A percentile compares a stretch with the other conserved stretches of the same genome.
These are phyloP conservation scores for Suillus hirtellus DNA, from an alignment of 768 basidiomycete species.

Conservation along the genomic window DNA sequence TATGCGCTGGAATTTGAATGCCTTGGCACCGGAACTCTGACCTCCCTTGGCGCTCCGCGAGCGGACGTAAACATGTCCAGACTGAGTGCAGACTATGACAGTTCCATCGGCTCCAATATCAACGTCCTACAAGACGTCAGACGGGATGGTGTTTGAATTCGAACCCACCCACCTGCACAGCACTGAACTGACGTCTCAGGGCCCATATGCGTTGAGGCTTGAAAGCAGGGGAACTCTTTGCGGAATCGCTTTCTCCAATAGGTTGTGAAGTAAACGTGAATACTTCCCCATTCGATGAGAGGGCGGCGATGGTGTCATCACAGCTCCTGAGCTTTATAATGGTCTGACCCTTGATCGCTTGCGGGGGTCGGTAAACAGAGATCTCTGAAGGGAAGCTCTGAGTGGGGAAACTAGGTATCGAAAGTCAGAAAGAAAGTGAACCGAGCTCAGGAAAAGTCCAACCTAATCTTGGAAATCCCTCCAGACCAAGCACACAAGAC, in stretches of 20 bases:
- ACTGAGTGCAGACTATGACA: constrained; percentile 89
- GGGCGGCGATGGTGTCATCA: constrained; percentile 79
- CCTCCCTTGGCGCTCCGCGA: constrained; percentile 46
- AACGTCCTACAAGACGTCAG: constrained; percentile 63
- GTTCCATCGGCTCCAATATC: constrained; percentile 86
- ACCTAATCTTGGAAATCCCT: constrained; percentile 73
- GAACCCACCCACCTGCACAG: constrained; percentile 58
- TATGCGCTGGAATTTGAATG: constrained; percentile 78
- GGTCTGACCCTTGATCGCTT: constrained; percentile 63
- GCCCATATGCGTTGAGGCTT: constrained; percentile 94
- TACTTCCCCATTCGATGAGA: constrained; percentile 87
- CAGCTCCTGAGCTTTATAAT: constrained; percentile 80
- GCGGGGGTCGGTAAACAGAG: constrained; percentile 78
- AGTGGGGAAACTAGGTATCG: constrained; percentile 60
- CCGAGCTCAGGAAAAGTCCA: constrained; percentile 19
- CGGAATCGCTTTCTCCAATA: constrained; percentile 31
- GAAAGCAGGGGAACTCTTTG: constrained; percentile 32
- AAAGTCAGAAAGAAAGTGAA: constrained; percentile 8
- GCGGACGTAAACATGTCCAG: constrained; percentile 91
- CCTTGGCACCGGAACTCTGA: constrained; percentile 38
- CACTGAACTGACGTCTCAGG: constrained; percentile 80
- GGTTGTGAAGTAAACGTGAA: constrained; percentile 69
- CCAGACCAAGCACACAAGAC: constrained; percentile 85
- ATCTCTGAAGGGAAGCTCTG: constrained; percentile 78
- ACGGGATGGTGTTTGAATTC: constrained; percentile 1